These are phyloP conservation scores for Boechera retrofracta DNA, from an alignment of 345 rosid genomes.

Conservation along the genomic window DNA sequence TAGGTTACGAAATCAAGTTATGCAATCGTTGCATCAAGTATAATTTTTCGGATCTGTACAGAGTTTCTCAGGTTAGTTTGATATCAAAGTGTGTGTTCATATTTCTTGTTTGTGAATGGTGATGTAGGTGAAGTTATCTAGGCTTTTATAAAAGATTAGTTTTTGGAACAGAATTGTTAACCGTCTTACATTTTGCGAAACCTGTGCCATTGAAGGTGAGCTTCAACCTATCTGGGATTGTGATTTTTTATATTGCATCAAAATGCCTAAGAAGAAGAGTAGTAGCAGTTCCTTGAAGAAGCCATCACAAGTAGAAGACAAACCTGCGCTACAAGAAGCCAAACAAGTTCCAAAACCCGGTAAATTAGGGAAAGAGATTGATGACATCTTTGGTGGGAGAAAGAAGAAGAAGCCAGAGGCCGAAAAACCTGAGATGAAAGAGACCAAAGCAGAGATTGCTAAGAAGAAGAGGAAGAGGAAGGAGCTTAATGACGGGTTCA, in stretches of 20 bases:
- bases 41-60: not conserved
- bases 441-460: constrained; percentile 42
- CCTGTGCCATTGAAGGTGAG: constrained; percentile 20
- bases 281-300: constrained; percentile 36
- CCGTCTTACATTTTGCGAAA: not conserved
- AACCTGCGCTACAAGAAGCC: constrained; percentile 18
- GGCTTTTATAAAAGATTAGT: not conserved
- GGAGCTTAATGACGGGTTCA: constrained; percentile 16
- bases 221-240: not conserved
- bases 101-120: not conserved
- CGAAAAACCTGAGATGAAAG: constrained; percentile 9
- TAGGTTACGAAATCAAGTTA: not conserved
- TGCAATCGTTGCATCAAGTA: not conserved
- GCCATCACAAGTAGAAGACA: constrained; percentile 20
- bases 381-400: constrained; percentile 53
- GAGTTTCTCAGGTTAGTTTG: not conserved
- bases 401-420: constrained; percentile 50
- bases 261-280: constrained; percentile 48
- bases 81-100: not conserved
- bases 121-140: not conserved
- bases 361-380: constrained; percentile 49
- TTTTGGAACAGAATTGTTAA: constrained; percentile 8
- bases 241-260: not conserved
- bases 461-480: constrained; percentile 46
- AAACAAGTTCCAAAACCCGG: constrained; percentile 40